Base-by-base conservation (phyloP, 345 rosid genomes). In the Erucastrum elatum region DNA sequence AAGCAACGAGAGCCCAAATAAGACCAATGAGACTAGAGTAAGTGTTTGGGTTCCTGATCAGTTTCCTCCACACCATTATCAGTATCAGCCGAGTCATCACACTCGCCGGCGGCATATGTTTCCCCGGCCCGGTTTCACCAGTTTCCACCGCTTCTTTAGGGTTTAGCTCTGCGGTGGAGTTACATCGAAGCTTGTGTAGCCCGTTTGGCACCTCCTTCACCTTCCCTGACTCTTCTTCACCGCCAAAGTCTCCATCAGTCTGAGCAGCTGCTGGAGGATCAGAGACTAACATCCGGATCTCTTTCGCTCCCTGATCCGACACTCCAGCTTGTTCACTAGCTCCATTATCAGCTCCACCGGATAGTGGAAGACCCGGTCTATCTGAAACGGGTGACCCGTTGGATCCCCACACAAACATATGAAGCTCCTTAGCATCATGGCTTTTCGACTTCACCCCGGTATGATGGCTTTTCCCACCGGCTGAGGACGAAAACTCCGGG, bases 401-500 rank as follows among this genome's bases (percentile, higher is more conserved):
- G 2, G 98, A 94, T 73, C 98, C 94, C 98, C 98, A 94, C 0
- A 92, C 92, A 62, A 91, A 92, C 97, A 90, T 94, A 62, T 94
- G 97, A 56, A 94, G 81, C 84, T 94, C 98, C 84, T 90, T 92
- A 5, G 88, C 92, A 63, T 85, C 97, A 61, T 90, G 87, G 64
- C 83, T 87, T 8, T 82, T 82, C 68, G 87, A 89, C 8, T 25
- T 81, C 31, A 80, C 78, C 11, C 75, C 80, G 58, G 70, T 68
- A 61, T 78, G 73, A 70, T 88, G 85, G 75, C 21, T 53, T 79
- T 31, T 85, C 25, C 87, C 69, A 11, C 65, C 85, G 87, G 29
- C 94, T 84, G 79, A 89, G 82, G 77, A 83, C 72, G 66, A 12
- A 3, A 91, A 88, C 33, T 94, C 97, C 0, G 97, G 94, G 51